Conservation (phyloP, 768 basidiomycete species). For the Tricholoma hemisulphureum region DNA sequence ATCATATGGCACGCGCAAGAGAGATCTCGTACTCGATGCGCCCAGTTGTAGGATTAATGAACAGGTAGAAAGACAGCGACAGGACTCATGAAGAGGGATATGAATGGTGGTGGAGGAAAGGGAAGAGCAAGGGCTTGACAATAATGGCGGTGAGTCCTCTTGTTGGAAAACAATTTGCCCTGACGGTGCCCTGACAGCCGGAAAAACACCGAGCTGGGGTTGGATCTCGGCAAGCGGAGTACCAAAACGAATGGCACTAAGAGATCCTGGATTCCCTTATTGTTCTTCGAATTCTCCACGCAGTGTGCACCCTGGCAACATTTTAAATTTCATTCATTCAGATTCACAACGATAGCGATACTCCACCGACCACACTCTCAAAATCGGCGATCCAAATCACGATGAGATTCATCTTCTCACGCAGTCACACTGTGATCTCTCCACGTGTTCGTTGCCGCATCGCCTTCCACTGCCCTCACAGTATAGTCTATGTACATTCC, state of each 20-base stretch:
- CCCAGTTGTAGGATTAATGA: no score
- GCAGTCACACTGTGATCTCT: conserved; percentile 6
- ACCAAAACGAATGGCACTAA: conserved; percentile 22
- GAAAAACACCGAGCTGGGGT: conserved; percentile 14
- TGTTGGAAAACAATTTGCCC: no score
- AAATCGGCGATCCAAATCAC: conserved; percentile 19
- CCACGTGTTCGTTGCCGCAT: conserved; percentile 7
- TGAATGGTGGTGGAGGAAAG: neutral
- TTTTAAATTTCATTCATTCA: no score
- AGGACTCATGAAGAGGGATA: neutral
- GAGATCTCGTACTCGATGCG: conserved; percentile 13
- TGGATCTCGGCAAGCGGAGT: conserved; percentile 37
- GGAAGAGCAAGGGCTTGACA: neutral
- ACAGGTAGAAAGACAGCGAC: conserved; percentile 1
- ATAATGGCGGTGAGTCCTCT: neutral
- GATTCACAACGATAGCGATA: conserved; percentile 6
- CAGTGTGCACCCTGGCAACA: no score
- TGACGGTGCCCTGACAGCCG: conserved; percentile 13
- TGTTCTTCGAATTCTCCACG: no score
- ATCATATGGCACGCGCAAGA: conserved; percentile 6
- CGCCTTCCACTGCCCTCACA: neutral
- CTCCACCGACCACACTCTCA: conserved; percentile 3
- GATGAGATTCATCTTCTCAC: conserved; percentile 22
- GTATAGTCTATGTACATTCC: neutral
- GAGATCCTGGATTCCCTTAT: conserved; percentile 29